Percentiles rank a stretch among this genome's conserved stretches.
Conservation (phyloP, 2,329 filamentous ascomycete genomes). For the Fusarium pilosicola region DNA sequence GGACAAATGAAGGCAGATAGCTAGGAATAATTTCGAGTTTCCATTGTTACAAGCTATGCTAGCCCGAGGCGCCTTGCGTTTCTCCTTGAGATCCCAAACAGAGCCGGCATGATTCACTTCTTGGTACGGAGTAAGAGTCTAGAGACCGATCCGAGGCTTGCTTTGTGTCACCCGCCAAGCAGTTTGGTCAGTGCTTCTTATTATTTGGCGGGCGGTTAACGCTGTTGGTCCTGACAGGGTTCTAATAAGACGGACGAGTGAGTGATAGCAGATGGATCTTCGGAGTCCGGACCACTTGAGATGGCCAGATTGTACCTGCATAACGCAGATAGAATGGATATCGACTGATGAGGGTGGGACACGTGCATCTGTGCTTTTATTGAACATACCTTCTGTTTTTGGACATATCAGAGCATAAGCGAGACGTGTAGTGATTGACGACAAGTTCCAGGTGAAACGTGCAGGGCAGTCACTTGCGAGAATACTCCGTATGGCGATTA, state of each 20-base stretch:
- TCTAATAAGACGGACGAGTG: constrained; percentile 8
- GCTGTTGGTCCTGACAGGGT: constrained; percentile 8
- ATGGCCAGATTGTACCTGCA: constrained; percentile 45
- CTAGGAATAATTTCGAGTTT: constrained; percentile 22
- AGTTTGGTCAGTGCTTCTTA: constrained; percentile 20
- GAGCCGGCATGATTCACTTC: constrained; percentile 10
- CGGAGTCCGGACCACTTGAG: constrained; percentile 36
- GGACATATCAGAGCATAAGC: constrained; percentile 6
- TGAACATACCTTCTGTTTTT: constrained; percentile 18
- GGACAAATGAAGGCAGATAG: background rate
- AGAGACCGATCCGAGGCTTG: constrained; percentile 11
- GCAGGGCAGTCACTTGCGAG: background rate
- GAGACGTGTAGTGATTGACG: constrained; percentile 1
- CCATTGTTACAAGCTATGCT: background rate
- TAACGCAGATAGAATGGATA: constrained; percentile 28
- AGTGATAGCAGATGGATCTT: constrained; percentile 35
- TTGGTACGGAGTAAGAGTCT: background rate
- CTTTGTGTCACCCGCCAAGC: constrained; percentile 6
- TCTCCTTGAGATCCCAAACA: constrained; percentile 22
- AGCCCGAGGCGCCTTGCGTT: constrained; percentile 31
- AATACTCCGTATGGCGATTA: background rate
- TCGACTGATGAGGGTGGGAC: constrained; percentile 26
- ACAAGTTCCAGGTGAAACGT: constrained; percentile 6
- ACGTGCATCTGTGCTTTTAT: constrained; percentile 17
- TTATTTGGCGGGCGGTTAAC: constrained; percentile 26